Evolutionary conservation across 345 rosid species (phyloP).

Genomic region (Iberis pinnata): DNA sequence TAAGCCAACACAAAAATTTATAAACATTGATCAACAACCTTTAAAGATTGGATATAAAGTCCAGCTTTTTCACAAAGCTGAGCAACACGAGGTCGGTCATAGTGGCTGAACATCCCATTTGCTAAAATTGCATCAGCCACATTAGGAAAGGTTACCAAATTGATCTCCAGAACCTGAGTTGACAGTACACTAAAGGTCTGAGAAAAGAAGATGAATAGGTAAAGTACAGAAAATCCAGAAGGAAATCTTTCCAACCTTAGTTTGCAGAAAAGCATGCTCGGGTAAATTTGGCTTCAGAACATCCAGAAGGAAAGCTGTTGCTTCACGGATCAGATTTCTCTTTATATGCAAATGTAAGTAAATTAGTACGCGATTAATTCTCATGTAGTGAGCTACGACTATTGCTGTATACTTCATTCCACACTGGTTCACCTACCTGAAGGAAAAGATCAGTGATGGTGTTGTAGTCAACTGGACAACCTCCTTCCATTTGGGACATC

Average conservation of each 20-base stretch:
- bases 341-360: slow-evolving; percentile 24
- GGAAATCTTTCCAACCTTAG: slow-evolving; percentile 53
- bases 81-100: slow-evolving; percentile 94
- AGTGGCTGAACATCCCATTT: slow-evolving; percentile 98
- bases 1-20: slow-evolving; percentile 6
- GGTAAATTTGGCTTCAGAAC: slow-evolving; percentile 95
- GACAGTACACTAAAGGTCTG: slow-evolving; percentile 18
- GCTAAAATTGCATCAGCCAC: slow-evolving; percentile 99
- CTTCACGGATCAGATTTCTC: slow-evolving; percentile 99
- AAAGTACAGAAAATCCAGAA: slow-evolving; percentile 12
- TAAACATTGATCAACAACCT: slow-evolving; percentile 41
- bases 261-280: slow-evolving; percentile 86
- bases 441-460: slow-evolving; percentile 98
- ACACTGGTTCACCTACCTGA: slow-evolving; percentile 51
- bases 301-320: slow-evolving; percentile 96
- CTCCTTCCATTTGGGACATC: slow-evolving; percentile 99
- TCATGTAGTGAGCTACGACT: slow-evolving; percentile 4
- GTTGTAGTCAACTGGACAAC: slow-evolving; percentile 96
- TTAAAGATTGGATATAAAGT: slow-evolving; percentile 78
- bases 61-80: slow-evolving; percentile 99
- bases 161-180: slow-evolving; percentile 89
- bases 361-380: slow-evolving; percentile 6
- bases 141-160: slow-evolving; percentile 94
- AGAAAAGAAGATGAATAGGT: slow-evolving; percentile 13
- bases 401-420: neutral